Conservation (phyloP, 2,329 filamentous ascomycete species). For the Rachicladosporium sp. region DNA sequence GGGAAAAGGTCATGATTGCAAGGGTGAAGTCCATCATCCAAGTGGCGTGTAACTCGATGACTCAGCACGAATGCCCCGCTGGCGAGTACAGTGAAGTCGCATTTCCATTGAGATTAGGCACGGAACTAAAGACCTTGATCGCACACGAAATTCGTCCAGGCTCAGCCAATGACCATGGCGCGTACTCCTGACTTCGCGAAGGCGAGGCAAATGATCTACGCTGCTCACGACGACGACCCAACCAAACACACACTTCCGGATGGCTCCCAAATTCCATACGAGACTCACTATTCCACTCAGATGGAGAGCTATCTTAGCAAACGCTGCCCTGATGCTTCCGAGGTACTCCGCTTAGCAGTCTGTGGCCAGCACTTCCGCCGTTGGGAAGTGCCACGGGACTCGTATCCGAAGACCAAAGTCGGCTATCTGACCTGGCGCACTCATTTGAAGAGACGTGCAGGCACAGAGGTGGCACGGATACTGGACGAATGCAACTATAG, state of each 20-base stretch:
- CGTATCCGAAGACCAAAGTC: slow-evolving; percentile 59
- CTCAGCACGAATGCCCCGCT: too few species aligned
- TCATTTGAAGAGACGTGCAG: slow-evolving; percentile 60
- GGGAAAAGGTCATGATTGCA: too few species aligned
- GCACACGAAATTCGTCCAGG: too few species aligned
- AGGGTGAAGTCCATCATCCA: too few species aligned
- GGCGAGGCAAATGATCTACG: slow-evolving; percentile 59
- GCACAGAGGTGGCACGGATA: slow-evolving; percentile 45
- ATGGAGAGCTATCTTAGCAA: slow-evolving; percentile 62
- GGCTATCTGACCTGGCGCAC: slow-evolving; percentile 75
- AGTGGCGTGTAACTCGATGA: too few species aligned
- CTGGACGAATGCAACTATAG: slow-evolving; percentile 40
- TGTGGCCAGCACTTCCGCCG: slow-evolving; percentile 75
- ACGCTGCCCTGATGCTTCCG: slow-evolving; percentile 50
- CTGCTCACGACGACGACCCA: slow-evolving; percentile 57
- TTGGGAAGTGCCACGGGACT: slow-evolving; percentile 68
- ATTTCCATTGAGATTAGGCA: too few species aligned
- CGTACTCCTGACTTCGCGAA: slow-evolving; percentile 17
- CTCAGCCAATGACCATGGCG: neutral
- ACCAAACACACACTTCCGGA: slow-evolving; percentile 38
- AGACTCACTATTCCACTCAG: slow-evolving; percentile 69
- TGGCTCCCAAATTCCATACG: slow-evolving; percentile 49
- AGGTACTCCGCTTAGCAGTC: slow-evolving; percentile 59
- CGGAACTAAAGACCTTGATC: too few species aligned
- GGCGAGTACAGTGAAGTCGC: too few species aligned